Base-by-base conservation (phyloP, 768 basidiomycete genomes). In the Udeniomyces megalosporus region DNA sequence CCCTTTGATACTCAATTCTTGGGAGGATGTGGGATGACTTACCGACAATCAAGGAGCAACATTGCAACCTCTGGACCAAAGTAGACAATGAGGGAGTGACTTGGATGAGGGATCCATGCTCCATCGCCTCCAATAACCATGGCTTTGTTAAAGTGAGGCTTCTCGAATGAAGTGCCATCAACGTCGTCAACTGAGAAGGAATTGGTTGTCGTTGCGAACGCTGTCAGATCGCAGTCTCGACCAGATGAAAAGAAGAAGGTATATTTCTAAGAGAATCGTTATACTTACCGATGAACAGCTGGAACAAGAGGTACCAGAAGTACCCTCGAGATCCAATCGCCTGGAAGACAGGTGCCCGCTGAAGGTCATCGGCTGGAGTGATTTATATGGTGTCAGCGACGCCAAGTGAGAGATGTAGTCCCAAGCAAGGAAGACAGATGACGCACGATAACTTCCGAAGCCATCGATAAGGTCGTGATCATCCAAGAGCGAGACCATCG, bases 271-370 rank as follows among this genome's bases (percentile, higher is more conserved):
- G 32, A 35, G 4, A 24, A 63, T 58, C 31, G 65, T 64, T 47
- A 46, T 66, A 56, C 80, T 58, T 68, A 86, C 86, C 80, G 66
- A 85, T 81, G 72, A 92, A 92, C 67, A 86, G 88, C 68, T 99
- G 93, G 77, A 99, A 97, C 1, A 99, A 77, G 24, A 93, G 77
- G 75, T 83, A 99, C 77, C 83, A 92, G 72, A 92, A 92, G 74
- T 91, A 95, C 24, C 84, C 88, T 67, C 86, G 77, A 0, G 81
- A 74, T 6, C 92, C 93, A 59, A 96, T 86, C 86, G 77, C 75
- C 68, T 75, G 76, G 72, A 90, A 90, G 20, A 90, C 78, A 1
- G 87, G 82, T 4, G 85, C 80, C 54, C 66, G 68, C 73, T 88
- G 85, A 51, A 88, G 71, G 35, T 86, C 81, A 45, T 91, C 86